Base-by-base conservation (phyloP, 2,329 filamentous ascomycete genomes). In the Fusarium mangiferae region DNA sequence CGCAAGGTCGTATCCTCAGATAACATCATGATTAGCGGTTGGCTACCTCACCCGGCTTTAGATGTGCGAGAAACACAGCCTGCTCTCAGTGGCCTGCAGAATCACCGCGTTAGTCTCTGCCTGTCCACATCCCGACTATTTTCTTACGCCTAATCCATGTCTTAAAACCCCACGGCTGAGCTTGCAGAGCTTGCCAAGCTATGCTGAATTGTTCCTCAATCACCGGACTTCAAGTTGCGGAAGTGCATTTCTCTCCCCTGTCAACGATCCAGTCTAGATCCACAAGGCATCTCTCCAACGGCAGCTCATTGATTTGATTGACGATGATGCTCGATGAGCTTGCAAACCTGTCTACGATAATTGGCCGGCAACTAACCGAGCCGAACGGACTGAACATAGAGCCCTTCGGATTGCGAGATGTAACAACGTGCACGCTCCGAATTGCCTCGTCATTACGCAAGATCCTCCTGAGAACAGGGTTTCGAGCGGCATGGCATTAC, bases 361-460 rank as follows among this genome's bases (percentile, higher is more conserved):
- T 86, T 86, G 20, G 86, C 85, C 35, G 90, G 89, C 71, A 91
- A 84, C 22, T 83, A 86, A 35, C 84, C 84, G 55, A 93, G 78
- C 65, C 90, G 84, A 3, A 91, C 91, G 55, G 42, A 91, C 91
- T 92, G 1, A 89, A 84, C 79, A 92, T 93, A 7, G 88, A 89
- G 2, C 92, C 92, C 6, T 90, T 70, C 87, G 83, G 55, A 89
- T 90, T 7, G 89, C 89, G 78, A 94, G 83, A 83, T 90, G 93
- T 57, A 94, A 79, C 33, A 93, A 86, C 54, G 89, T 84, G 3
- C n/a, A 24, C 12, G 48, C 91, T 4, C 87, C 89, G 84, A 94
- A 89, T 49, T 83, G 91, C 74, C 89, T 82, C 66, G 90, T 86
- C 45, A 87, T 85, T 44, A 4, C 91, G 91, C 69, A 88, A 85